Evolutionary conservation across 306 rosid species (phyloP).

Genomic region (Lathyrus oleraceus): DNA sequence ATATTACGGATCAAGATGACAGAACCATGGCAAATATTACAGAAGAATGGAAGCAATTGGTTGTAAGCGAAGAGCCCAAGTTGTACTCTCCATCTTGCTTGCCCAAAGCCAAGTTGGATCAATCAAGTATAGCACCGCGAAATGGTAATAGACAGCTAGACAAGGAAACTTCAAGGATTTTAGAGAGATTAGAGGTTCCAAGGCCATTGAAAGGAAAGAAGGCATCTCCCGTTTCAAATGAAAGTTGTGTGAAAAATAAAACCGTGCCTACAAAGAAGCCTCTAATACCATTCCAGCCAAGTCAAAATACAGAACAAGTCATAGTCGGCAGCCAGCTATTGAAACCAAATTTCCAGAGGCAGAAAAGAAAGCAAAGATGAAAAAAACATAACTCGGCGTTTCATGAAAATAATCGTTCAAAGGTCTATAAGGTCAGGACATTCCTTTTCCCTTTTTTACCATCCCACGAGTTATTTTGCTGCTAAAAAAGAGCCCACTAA

Average conservation of each 20-base stretch:
- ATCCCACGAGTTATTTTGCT: constrained; percentile 19
- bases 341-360: constrained; percentile 71
- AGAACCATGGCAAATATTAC: constrained; percentile 49
- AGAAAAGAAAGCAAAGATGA: constrained; percentile 60
- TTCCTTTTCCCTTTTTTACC: constrained; percentile 5
- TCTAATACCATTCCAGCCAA: constrained; percentile 47
- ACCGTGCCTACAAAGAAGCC: constrained; percentile 46
- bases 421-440: constrained; percentile 34
- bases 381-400: constrained; percentile 19
- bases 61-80: constrained; percentile 56
- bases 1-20: constrained; percentile 39
- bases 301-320: constrained; percentile 45
- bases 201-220: constrained; percentile 53
- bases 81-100: constrained; percentile 47
- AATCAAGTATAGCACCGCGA: constrained; percentile 39
- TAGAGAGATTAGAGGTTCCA: constrained; percentile 83
- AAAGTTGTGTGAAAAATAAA: constrained; percentile 42
- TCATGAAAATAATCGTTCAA: constrained; percentile 20
- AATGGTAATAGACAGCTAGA: constrained; percentile 53
- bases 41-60: constrained; percentile 80
- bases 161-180: constrained; percentile 68
- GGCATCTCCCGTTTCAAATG: constrained; percentile 40
- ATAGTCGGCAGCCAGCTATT: constrained; percentile 51
- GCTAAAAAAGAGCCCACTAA: background rate
- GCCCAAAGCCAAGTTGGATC: constrained; percentile 50